Evolutionary conservation across 805 yeast species (phyloP).

Genomic region (Spathaspora arborariae): DNA sequence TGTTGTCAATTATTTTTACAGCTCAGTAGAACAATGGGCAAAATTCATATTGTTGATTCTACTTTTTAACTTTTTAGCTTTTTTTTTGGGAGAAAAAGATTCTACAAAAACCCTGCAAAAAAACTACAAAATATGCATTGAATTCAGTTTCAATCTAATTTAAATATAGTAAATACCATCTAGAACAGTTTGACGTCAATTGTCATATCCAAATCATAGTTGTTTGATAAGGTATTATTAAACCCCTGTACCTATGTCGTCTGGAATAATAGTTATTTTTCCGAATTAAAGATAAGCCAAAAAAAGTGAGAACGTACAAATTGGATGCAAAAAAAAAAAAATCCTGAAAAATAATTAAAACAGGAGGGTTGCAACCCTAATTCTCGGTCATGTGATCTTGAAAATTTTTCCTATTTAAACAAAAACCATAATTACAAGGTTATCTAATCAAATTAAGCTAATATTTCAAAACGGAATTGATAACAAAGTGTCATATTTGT

Average conservation of each 20-base stretch:
- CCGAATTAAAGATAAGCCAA: background rate
- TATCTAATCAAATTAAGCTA: background rate
- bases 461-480: background rate
- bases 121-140: no score
- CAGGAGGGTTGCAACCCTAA: background rate
- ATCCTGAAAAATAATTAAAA: background rate
- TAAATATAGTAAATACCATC: no score
- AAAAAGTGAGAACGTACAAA: background rate
- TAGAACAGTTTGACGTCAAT: no score
- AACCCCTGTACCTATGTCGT: background rate
- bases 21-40: background rate
- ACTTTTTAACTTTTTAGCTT: background rate
- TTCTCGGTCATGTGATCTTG: background rate
- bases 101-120: background rate
- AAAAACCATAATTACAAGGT: background rate
- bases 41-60: background rate
- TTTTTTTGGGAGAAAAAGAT: no score
- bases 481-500: background rate
- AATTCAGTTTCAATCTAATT: no score
- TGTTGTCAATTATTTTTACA: background rate
- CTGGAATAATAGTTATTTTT: background rate
- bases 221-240: background rate
- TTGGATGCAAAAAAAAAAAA: background rate
- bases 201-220: background rate
- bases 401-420: background rate